Conservation (phyloP, 352 stramenopile species). For the Thalassiosira hispida region DNA sequence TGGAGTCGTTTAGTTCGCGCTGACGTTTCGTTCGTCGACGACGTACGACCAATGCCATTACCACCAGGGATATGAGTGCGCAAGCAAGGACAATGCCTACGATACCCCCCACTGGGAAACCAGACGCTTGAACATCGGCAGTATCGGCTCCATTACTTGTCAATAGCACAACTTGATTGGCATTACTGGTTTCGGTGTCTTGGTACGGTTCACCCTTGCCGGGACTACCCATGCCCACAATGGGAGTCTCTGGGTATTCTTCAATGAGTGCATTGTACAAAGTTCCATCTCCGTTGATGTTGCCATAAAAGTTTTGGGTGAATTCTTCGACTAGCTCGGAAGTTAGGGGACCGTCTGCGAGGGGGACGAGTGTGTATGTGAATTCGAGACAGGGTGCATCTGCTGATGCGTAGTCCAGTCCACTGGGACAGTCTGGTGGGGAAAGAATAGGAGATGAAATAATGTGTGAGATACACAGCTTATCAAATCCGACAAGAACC, state of each 20-base stretch:
- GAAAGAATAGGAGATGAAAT: neutral
- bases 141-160: neutral
- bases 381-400: conserved; percentile 20
- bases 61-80: conserved; percentile 1
- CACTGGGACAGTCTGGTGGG: conserved; percentile 6
- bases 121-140: neutral
- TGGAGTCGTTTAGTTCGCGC: conserved; percentile 5
- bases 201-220: conserved; percentile 7
- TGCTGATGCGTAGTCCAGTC: neutral
- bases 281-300: conserved; percentile 7
- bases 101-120: conserved; percentile 10
- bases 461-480: neutral
- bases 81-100: conserved; percentile 2
- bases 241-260: conserved; percentile 22
- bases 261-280: conserved; percentile 29
- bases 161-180: neutral
- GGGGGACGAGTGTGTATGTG: conserved; percentile 14
- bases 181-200: neutral
- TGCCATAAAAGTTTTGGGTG: neutral
- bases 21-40: neutral
- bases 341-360: conserved; percentile 11
- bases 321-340: conserved; percentile 2
- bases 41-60: neutral
- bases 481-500: neutral
- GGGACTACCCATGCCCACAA: conserved; percentile 26